Percentiles rank a stretch among this genome's conserved stretches.
Conservation (phyloP, 257 asterid species). For the Coffea eugenioides region DNA sequence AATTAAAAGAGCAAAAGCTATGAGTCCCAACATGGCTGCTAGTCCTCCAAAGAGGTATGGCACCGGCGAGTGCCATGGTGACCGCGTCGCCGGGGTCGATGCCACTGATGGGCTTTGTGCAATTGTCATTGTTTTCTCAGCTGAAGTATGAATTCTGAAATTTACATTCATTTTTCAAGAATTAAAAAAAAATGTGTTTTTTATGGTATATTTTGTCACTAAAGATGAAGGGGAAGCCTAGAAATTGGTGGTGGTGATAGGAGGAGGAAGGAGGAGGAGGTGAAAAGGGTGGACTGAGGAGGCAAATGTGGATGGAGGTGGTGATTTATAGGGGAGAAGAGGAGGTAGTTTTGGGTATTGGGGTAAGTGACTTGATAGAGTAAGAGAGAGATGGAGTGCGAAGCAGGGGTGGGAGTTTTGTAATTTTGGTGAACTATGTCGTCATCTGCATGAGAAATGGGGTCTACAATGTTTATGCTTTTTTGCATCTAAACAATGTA, state of each 20-base stretch:
- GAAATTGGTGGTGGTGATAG: not conserved
- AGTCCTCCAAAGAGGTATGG: constrained; percentile 90
- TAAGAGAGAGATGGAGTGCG: constrained; percentile 11
- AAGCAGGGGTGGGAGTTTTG: constrained; percentile 19
- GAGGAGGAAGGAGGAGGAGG: not conserved
- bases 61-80: constrained; percentile 96
- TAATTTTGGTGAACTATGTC: constrained; percentile 40
- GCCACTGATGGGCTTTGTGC: constrained; percentile 31
- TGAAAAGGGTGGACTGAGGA: constrained; percentile 20
- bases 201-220: not conserved
- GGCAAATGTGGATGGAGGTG: constrained; percentile 9
- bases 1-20: constrained; percentile 79
- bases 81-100: constrained; percentile 26
- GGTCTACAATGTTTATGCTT: constrained; percentile 32
- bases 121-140: constrained; percentile 32
- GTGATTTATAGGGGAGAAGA: constrained; percentile 22
- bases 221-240: not conserved
- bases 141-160: constrained; percentile 11
- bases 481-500: constrained; percentile 9
- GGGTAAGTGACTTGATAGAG: not conserved
- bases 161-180: not conserved
- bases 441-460: constrained; percentile 42
- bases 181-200: not conserved
- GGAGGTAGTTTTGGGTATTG: not conserved
- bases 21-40: constrained; percentile 87